Base-by-base conservation (phyloP, 768 basidiomycete genomes). In the Leccinum ochraceum region DNA sequence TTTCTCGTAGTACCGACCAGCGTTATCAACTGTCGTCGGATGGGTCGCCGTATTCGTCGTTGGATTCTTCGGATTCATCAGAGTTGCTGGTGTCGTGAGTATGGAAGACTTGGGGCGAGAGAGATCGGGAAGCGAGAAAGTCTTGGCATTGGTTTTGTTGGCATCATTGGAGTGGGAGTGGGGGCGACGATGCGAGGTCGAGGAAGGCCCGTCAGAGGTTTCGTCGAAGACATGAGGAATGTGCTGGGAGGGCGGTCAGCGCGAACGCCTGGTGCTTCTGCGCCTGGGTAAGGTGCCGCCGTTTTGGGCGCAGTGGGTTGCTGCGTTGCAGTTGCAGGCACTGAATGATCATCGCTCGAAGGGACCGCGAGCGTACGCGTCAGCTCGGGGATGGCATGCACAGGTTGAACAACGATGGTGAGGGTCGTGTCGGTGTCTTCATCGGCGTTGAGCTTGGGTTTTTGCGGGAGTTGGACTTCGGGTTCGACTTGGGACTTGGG, bases 171-270 rank as follows among this genome's bases (percentile, higher is more conserved):
- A 28, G 20, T 10, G 36, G 36, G 36, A 37, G 36, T 39, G 39
- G 3, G 39, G 39, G 16, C 5, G 16, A 39, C 17, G 7, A 39
- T 8, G 39, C 26, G 26, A 26, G 26, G 26, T 26, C 26, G 6
- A 51, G 7, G 46, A 58, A 17, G 56, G 53, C 10, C 10, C 28
- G 6, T 64, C 53, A 6, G 60, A 63, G n/a, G 51, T 67, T 44
- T 70, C 70, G 20, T 70, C 66, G 6, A 67, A 65, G 24, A 54
- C 69, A 44, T 74, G 69, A 2, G 57, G 17, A 17, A 75, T 75
- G 48, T 65, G 64, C 3, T 66, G 32, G 74, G 74, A 26, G 1
- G 66, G 62, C 26, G 26, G 26, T 26, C 67, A 62, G 52, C 65
- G 63, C 16, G 54, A 2, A 5, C 26, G 26, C 26, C 26, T 26